phyloP scores from a whole-genome alignment of 2,329 filamentous ascomycete species.

The Neonectria faginata region DNA sequence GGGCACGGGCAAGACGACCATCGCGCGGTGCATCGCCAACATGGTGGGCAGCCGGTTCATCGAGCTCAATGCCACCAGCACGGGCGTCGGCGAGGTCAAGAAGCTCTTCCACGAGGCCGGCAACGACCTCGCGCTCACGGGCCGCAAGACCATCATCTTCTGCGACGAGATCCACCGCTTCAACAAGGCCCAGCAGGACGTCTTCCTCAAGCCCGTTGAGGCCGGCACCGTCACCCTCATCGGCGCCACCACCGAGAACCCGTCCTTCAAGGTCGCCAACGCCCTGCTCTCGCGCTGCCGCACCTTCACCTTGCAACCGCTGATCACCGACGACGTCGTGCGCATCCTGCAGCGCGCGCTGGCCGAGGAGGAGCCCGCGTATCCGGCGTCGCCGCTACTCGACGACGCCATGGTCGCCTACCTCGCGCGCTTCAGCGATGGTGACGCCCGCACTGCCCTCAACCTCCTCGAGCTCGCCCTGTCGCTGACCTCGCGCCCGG shows the following conservation, averaged over 20 bases:
- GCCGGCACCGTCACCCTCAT: constrained; percentile 90
- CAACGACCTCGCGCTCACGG: constrained; percentile 82
- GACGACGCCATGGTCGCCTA: constrained; percentile 83
- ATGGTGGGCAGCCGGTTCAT: constrained; percentile 88
- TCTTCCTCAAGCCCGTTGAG: constrained; percentile 93
- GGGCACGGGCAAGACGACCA: constrained; percentile 89
- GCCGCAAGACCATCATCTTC: constrained; percentile 93
- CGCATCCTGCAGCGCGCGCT: constrained; percentile 83
- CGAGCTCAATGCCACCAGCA: constrained; percentile 94
- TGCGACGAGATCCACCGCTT: constrained; percentile 98
- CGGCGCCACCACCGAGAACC: constrained; percentile 96
- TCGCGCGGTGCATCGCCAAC: constrained; percentile 88
- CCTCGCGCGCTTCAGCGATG: constrained; percentile 87
- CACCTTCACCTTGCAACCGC: constrained; percentile 85
- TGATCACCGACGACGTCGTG: constrained; percentile 77
- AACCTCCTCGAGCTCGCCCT: constrained; percentile 93
- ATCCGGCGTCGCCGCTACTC: constrained; percentile 67
- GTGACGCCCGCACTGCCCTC: constrained; percentile 91
- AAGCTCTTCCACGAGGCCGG: constrained; percentile 88
- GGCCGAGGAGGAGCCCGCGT: constrained; percentile 63
- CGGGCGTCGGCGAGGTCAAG: constrained; percentile 90
- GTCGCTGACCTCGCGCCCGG: constrained; percentile 69
- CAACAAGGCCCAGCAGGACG: constrained; percentile 91
- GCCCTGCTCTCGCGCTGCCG: constrained; percentile 90
- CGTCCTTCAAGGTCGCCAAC: constrained; percentile 90